phyloP scores from a whole-genome alignment of 2,329 filamentous ascomycete genomes.

The Ascomycota sp. region DNA sequence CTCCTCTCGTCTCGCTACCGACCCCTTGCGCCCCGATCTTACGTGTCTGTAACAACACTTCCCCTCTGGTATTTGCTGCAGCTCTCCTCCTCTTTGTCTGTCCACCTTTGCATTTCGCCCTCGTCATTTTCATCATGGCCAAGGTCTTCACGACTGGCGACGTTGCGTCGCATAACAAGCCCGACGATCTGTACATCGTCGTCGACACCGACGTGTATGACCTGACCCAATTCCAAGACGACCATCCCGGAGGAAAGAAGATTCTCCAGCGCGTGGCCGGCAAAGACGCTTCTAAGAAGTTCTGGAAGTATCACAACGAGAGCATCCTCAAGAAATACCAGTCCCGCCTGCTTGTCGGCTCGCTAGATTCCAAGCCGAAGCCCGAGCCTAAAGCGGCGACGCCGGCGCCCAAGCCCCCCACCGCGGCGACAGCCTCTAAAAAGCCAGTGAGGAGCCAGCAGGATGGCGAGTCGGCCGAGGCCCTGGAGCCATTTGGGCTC shows the following conservation, averaged over 20 bases:
- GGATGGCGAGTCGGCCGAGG: slow-evolving; percentile 32
- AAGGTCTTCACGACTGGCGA: slow-evolving; percentile 69
- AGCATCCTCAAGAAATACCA: slow-evolving; percentile 75
- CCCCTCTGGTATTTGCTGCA: not conserved
- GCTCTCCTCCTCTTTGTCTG: too few species aligned
- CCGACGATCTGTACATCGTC: slow-evolving; percentile 69
- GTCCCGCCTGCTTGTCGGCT: slow-evolving; percentile 59
- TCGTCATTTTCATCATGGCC: slow-evolving; percentile 41
- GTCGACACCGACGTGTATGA: slow-evolving; percentile 95
- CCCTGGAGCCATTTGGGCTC: slow-evolving; percentile 68
- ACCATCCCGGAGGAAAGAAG: slow-evolving; percentile 57
- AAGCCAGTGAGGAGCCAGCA: slow-evolving; percentile 13
- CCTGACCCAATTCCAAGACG: slow-evolving; percentile 69
- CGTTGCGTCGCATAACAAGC: slow-evolving; percentile 81
- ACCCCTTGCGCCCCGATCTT: too few species aligned
- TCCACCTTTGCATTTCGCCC: not conserved
- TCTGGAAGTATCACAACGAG: slow-evolving; percentile 68
- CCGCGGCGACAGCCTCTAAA: slow-evolving; percentile 9
- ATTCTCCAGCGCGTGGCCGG: slow-evolving; percentile 42
- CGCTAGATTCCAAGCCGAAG: slow-evolving; percentile 70
- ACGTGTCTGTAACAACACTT: not conserved
- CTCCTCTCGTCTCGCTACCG: too few species aligned
- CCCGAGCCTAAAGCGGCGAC: slow-evolving; percentile 31
- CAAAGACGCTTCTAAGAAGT: slow-evolving; percentile 47
- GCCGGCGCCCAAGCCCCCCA: slow-evolving; percentile 17